Base-by-base conservation (phyloP, 2,329 filamentous ascomycete species). In the Davidsoniella virescens region DNA sequence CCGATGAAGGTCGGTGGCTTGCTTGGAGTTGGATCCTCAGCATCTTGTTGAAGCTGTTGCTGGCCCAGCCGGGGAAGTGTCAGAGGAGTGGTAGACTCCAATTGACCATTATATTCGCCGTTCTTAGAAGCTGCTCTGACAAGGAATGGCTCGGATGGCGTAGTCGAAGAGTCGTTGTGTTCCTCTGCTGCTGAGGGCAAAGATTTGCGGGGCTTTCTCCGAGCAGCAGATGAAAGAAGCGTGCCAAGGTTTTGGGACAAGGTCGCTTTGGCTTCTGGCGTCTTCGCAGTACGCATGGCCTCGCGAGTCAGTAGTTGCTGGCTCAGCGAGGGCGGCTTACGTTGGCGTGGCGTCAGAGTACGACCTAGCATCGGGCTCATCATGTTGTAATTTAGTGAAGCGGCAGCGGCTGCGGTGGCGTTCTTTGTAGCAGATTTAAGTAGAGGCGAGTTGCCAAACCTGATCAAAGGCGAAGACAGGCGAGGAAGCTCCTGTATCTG, bases 311-410 rank as follows among this genome's bases (percentile, higher is more conserved):
- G 59, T 5, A 65, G 55, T 50, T 64, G 59, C 40, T 63, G 58
- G 47, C 59, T 64, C n/a, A 66, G 44, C 4, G 63, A 61, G 1
- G 61, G 47, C 16, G 57, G 41, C 26, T 61, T 65, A 29, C 54
- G 58, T 18, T 60, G 59, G 44, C 62, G 63, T 20, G 68, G 66
- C 44, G 65, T 70, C 26, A 60, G 59, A 29, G 59, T 55, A 4
- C 51, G 51, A 20, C 45, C 44, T 2, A 49, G 26, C 23, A 50
- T 50, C 25, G 52, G 52, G n/a, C 47, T 53, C 14, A 20, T 53
- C 23, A 48, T 40, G 10, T 39, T 38, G 6, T 48, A 43, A 8
- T 18, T n/a, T 14, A 18, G 44, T 2, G 16, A 29, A 36, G 37
- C 18, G 10, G 39, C 25, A 5, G 44, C 44, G 10, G 44, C 44